phyloP scores from a whole-genome alignment of 768 basidiomycete genomes.

The Collybiopsis confluens region DNA sequence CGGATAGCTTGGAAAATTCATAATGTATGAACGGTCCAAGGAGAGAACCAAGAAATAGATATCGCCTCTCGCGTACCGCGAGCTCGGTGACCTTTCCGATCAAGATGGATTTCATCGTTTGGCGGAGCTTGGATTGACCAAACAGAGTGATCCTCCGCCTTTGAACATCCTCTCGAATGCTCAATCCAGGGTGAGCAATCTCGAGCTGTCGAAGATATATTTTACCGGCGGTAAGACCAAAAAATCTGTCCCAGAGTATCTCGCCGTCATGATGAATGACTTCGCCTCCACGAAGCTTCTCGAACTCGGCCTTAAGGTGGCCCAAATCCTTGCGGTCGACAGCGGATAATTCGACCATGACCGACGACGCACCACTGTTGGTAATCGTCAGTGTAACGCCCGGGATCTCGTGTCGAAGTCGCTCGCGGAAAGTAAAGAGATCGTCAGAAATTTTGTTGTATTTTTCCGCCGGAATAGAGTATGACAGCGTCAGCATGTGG shows the following conservation, averaged over 20 bases:
- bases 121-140: slow-evolving; percentile 42
- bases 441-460: slow-evolving; percentile 41
- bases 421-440: slow-evolving; percentile 38
- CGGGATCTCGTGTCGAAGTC: slow-evolving; percentile 26
- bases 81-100: slow-evolving; percentile 42
- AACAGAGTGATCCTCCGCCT: slow-evolving; percentile 50
- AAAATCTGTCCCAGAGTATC: slow-evolving; percentile 64
- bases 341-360: slow-evolving; percentile 45
- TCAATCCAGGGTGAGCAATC: slow-evolving; percentile 29
- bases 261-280: slow-evolving; percentile 46
- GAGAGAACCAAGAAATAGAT: slow-evolving; percentile 44
- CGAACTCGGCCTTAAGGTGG: slow-evolving; percentile 54
- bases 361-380: slow-evolving; percentile 13
- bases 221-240: slow-evolving; percentile 37
- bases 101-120: slow-evolving; percentile 38
- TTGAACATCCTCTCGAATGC: slow-evolving; percentile 35
- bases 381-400: slow-evolving; percentile 20
- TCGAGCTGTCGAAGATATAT: slow-evolving; percentile 44
- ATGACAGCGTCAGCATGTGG: slow-evolving; percentile 51
- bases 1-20: slow-evolving; percentile 41
- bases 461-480: slow-evolving; percentile 31
- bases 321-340: slow-evolving; percentile 47
- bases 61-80: slow-evolving; percentile 31
- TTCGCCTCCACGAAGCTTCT: slow-evolving; percentile 61
- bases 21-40: slow-evolving; percentile 42